These are phyloP conservation scores for Abrus pulchellus DNA, from an alignment of 306 rosid genomes.

Conservation along the genomic window DNA sequence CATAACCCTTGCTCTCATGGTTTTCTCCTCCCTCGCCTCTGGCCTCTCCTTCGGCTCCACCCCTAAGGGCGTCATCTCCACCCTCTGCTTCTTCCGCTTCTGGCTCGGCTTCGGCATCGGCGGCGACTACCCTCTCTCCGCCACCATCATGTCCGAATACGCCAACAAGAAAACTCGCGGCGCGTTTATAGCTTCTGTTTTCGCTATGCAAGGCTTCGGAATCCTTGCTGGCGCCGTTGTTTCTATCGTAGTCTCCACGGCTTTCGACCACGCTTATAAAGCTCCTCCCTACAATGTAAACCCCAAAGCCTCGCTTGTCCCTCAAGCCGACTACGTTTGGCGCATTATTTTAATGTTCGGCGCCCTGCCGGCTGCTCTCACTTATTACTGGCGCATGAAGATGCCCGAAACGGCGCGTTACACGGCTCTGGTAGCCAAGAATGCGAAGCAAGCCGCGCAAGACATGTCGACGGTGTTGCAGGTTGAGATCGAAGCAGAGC, in stretches of 20 bases:
- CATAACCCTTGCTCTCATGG: constrained; percentile 48
- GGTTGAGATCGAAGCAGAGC: constrained; percentile 40
- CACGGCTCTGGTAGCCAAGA: constrained; percentile 50
- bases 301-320: constrained; percentile 34
- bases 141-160: constrained; percentile 51
- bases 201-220: constrained; percentile 54
- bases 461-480: constrained; percentile 51
- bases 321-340: constrained; percentile 50
- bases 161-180: constrained; percentile 50
- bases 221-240: constrained; percentile 44
- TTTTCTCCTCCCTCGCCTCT: constrained; percentile 41
- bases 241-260: constrained; percentile 28
- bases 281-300: constrained; percentile 37
- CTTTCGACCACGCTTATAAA: constrained; percentile 43
- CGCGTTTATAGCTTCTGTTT: constrained; percentile 47
- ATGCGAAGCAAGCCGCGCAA: constrained; percentile 45
- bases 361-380: constrained; percentile 46
- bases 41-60: constrained; percentile 48
- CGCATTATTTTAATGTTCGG: constrained; percentile 51
- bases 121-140: constrained; percentile 54
- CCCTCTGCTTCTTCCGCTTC: constrained; percentile 50
- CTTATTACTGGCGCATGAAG: constrained; percentile 54
- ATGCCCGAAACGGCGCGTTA: constrained; percentile 55
- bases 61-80: constrained; percentile 34
- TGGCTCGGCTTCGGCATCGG: constrained; percentile 55